Conservation (phyloP, 2,329 filamentous ascomycete species). For the Cercospora janseana region DNA sequence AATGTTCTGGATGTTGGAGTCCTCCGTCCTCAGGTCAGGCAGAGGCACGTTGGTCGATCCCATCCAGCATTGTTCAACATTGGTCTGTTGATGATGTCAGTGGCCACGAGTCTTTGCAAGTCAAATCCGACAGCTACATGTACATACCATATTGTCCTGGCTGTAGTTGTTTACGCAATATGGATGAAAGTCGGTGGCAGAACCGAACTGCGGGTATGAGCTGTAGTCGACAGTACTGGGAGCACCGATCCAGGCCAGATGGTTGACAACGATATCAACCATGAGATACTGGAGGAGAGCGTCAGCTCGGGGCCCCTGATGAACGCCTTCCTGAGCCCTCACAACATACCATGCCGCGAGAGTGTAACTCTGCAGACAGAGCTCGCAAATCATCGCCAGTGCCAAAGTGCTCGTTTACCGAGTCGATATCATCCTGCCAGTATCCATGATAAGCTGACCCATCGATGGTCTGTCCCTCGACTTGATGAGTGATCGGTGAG, state of each 20-base stretch:
- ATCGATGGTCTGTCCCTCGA: slow-evolving; percentile 40
- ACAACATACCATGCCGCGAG: slow-evolving; percentile 38
- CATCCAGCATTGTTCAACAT: slow-evolving; percentile 53
- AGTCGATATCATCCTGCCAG: slow-evolving; percentile 53
- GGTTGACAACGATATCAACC: slow-evolving; percentile 42
- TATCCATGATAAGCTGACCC: slow-evolving; percentile 56
- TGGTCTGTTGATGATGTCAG: slow-evolving; percentile 24
- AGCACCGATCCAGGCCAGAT: slow-evolving; percentile 39
- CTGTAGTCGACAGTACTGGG: slow-evolving; percentile 34
- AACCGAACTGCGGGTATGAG: slow-evolving; percentile 43
- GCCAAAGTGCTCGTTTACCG: slow-evolving; percentile 41
- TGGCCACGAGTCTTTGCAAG: neutral
- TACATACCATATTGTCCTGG: slow-evolving; percentile 29
- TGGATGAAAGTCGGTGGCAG: slow-evolving; percentile 47
- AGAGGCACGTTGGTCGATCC: slow-evolving; percentile 56
- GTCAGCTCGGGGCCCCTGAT: neutral
- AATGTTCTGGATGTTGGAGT: slow-evolving; percentile 48
- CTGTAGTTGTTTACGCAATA: slow-evolving; percentile 59
- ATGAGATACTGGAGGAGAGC: slow-evolving; percentile 35
- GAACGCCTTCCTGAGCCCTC: neutral
- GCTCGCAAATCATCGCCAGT: slow-evolving; percentile 39
- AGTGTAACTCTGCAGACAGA: slow-evolving; percentile 38
- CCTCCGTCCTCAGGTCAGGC: slow-evolving; percentile 61
- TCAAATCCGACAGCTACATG: neutral
- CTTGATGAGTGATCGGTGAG: slow-evolving; percentile 54